Percentiles rank a stretch among this genome's conserved stretches.
These are phyloP conservation scores for Lodderomyces metapsilosis DNA, from an alignment of 1,139 yeast species.

Conservation along the genomic window DNA sequence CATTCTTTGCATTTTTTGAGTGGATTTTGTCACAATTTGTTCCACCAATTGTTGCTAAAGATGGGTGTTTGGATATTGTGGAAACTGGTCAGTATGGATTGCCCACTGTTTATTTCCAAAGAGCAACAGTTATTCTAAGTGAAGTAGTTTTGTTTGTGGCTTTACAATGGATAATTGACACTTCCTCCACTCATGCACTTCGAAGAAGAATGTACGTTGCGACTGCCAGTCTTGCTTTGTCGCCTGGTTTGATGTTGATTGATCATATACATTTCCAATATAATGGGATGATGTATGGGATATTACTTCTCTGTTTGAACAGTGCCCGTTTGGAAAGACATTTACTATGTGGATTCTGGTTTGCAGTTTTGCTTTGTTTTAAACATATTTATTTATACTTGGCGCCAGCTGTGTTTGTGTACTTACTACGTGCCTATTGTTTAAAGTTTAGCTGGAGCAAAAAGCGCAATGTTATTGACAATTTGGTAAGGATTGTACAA, in stretches of 20 bases:
- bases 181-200: conserved; percentile 34
- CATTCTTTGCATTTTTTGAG: conserved; percentile 94
- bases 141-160: conserved; percentile 72
- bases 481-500: conserved; percentile 40
- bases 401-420: conserved; percentile 92
- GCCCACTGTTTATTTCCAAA: conserved; percentile 79
- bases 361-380: conserved; percentile 79
- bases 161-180: conserved; percentile 67
- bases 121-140: conserved; percentile 73
- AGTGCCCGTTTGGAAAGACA: conserved; percentile 61
- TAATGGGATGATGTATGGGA: conserved; percentile 89
- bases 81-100: conserved; percentile 66
- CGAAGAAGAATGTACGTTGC: conserved; percentile 62
- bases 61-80: conserved; percentile 78
- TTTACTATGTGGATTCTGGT: conserved; percentile 68
- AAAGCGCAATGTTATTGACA: conserved; percentile 19
- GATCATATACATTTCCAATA: conserved; percentile 96
- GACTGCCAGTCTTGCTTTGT: conserved; percentile 77
- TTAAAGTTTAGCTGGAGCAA: conserved; percentile 41
- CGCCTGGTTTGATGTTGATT: conserved; percentile 85
- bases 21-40: conserved; percentile 72
- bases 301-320: conserved; percentile 70
- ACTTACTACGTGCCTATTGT: conserved; percentile 70
- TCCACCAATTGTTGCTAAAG: conserved; percentile 59
- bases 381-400: conserved; percentile 90